Conservation (phyloP, 2,329 filamentous ascomycete genomes). For the Apiospora pterosperma region DNA sequence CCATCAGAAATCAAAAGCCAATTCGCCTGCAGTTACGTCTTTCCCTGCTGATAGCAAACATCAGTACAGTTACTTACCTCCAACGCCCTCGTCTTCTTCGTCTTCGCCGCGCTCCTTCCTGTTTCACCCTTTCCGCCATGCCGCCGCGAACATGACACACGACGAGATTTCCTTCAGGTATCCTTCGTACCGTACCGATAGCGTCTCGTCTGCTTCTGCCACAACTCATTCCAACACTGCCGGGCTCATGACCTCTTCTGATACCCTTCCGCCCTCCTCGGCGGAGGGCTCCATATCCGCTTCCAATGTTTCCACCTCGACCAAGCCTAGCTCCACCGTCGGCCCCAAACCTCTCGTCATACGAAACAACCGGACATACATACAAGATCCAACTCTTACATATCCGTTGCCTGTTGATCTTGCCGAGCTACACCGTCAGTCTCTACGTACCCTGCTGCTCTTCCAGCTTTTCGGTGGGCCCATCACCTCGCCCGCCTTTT, state of each 20-base stretch:
- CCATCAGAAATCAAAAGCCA: neutral
- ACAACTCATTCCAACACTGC: conserved; percentile 32
- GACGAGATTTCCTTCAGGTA: conserved; percentile 5
- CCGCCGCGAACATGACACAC: conserved; percentile 3
- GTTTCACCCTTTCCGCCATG: conserved; percentile 3
- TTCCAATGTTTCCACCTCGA: conserved; percentile 19
- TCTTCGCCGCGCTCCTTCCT: neutral
- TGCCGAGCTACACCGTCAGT: conserved; percentile 82
- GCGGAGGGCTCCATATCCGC: conserved; percentile 35
- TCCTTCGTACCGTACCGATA: conserved; percentile 38
- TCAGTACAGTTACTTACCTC: neutral
- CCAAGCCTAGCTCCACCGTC: conserved; percentile 16
- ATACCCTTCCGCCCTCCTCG: conserved; percentile 36
- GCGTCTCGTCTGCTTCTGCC: conserved; percentile 44
- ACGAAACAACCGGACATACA: conserved; percentile 78
- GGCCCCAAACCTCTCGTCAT: conserved; percentile 57
- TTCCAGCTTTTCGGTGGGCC: conserved; percentile 79
- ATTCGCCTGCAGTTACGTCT: neutral
- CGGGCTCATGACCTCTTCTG: conserved; percentile 46
- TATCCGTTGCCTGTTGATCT: conserved; percentile 92
- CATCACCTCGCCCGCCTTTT: conserved; percentile 67
- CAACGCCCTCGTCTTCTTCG: conserved; percentile 1
- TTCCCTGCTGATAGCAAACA: neutral
- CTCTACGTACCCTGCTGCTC: conserved; percentile 75
- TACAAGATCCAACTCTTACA: conserved; percentile 66